These are phyloP conservation scores for Chytriomyces confervae DNA, from an alignment of 192 early-diverging fungal species.

Conservation along the genomic window DNA sequence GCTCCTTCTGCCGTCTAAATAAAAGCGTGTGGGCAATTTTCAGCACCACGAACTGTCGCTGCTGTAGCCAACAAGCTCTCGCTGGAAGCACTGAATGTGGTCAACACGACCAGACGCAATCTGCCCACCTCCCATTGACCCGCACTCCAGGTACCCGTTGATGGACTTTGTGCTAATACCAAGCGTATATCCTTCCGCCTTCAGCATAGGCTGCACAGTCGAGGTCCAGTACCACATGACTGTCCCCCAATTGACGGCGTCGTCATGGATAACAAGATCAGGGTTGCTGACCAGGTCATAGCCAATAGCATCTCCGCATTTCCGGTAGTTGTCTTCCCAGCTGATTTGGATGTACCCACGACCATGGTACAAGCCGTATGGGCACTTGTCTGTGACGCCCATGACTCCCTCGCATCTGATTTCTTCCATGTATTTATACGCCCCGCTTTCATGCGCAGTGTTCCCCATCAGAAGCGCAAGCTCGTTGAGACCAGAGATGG, in stretches of 20 bases:
- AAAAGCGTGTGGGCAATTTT: not conserved
- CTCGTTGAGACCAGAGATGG: not conserved
- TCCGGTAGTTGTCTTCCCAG: not conserved
- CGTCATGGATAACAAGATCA: not conserved
- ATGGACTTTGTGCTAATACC: not conserved
- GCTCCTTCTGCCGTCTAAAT: too few relatives aligned
- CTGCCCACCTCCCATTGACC: not conserved
- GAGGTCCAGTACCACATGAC: not conserved
- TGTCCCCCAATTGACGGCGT: not conserved
- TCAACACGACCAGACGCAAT: not conserved
- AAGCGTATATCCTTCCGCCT: not conserved
- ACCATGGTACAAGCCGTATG: not conserved
- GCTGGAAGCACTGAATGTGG: conserved; percentile 7
- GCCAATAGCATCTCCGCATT: not conserved
- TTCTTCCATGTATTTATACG: not conserved
- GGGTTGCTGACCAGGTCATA: not conserved
- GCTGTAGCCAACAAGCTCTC: not conserved
- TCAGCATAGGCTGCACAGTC: not conserved
- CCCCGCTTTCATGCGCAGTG: not conserved
- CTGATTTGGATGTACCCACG: not conserved
- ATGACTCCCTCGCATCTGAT: not conserved
- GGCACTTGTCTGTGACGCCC: not conserved
- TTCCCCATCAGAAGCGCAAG: not conserved
- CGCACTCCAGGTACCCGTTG: not conserved
- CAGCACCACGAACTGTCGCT: conserved; percentile 8